phyloP scores from a whole-genome alignment of 2,329 filamentous ascomycete genomes.

The Coleophoma crateriformis region DNA sequence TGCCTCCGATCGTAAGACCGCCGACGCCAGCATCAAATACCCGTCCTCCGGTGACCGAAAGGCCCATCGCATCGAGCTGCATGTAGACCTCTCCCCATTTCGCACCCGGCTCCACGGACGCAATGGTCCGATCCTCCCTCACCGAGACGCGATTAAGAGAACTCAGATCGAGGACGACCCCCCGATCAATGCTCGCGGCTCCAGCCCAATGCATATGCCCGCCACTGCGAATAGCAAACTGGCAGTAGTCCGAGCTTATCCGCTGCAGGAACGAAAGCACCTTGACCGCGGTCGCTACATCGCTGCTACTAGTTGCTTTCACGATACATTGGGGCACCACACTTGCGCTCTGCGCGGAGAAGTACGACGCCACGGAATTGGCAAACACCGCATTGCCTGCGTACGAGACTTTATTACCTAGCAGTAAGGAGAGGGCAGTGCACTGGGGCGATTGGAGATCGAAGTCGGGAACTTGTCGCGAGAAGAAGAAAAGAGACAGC shows the following conservation, averaged over 20 bases:
- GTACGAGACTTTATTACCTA: conserved; percentile 4
- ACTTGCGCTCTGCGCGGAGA: conserved; percentile 11
- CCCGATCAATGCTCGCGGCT: conserved; percentile 38
- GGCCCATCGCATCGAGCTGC: conserved; percentile 21
- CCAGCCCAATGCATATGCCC: conserved; percentile 50
- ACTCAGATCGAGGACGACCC: conserved; percentile 40
- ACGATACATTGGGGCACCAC: conserved; percentile 22
- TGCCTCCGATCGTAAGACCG: conserved; percentile 29
- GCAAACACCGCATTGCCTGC: conserved; percentile 3
- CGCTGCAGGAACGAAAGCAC: neutral
- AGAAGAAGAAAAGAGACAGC: neutral
- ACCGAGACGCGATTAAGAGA: conserved; percentile 1
- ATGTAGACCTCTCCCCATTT: conserved; percentile 32
- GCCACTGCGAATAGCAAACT: conserved; percentile 49
- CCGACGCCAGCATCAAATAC: conserved; percentile 29
- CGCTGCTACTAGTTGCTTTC: conserved; percentile 13
- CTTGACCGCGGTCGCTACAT: conserved; percentile 16
- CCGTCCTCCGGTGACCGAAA: conserved; percentile 30
- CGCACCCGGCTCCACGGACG: conserved; percentile 27
- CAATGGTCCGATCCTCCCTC: conserved; percentile 19
- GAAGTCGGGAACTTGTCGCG: neutral
- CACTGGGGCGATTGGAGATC: conserved; percentile 1
- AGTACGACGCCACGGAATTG: conserved; percentile 4
- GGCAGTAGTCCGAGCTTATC: conserved; percentile 16
- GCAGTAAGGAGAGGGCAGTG: neutral